phyloP scores from a whole-genome alignment of 2,329 filamentous ascomycete genomes.

The Colletotrichum chlorophyti region DNA sequence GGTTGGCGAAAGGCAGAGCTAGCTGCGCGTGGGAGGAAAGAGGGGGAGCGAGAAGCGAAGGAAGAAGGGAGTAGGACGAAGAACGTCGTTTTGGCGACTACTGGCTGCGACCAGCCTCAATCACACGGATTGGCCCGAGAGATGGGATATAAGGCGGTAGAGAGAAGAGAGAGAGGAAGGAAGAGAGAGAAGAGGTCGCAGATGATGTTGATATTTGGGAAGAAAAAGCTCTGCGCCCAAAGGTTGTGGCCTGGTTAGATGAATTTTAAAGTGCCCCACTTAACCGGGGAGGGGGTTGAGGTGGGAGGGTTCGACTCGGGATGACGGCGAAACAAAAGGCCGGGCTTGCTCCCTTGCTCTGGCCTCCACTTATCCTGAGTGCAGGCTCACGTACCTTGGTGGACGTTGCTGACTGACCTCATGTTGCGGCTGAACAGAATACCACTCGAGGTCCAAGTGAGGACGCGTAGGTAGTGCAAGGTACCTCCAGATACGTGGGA shows the following conservation, averaged over 20 bases:
- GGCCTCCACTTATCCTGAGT: too few relatives aligned
- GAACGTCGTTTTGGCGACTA: conserved; percentile 52
- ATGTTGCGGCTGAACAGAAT: too few relatives aligned
- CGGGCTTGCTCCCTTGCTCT: too few relatives aligned
- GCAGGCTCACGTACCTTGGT: too few relatives aligned
- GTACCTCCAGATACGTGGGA: too few relatives aligned
- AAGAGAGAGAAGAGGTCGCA: conserved; percentile 22
- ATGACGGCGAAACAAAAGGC: conserved; percentile 17
- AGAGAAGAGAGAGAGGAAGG: conserved; percentile 18
- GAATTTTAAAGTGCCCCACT: conserved; percentile 30
- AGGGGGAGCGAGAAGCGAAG: conserved; percentile 61
- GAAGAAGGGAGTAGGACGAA: conserved; percentile 42
- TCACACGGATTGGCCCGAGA: conserved; percentile 31
- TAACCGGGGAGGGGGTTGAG: conserved; percentile 3
- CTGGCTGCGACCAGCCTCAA: conserved; percentile 51
- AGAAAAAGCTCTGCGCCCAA: conserved; percentile 33
- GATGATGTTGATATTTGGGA: conserved; percentile 21
- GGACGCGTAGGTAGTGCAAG: too few relatives aligned
- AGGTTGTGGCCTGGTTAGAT: conserved; percentile 28
- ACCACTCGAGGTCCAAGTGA: too few relatives aligned
- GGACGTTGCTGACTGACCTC: too few relatives aligned
- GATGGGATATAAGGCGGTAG: conserved; percentile 18
- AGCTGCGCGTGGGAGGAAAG: conserved; percentile 66
- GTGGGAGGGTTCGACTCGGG: conserved; percentile 13
- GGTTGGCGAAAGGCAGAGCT: conserved; percentile 67